Evolutionary conservation across 805 yeast genomes (phyloP).

Genomic region (Nakazawaea populi): DNA sequence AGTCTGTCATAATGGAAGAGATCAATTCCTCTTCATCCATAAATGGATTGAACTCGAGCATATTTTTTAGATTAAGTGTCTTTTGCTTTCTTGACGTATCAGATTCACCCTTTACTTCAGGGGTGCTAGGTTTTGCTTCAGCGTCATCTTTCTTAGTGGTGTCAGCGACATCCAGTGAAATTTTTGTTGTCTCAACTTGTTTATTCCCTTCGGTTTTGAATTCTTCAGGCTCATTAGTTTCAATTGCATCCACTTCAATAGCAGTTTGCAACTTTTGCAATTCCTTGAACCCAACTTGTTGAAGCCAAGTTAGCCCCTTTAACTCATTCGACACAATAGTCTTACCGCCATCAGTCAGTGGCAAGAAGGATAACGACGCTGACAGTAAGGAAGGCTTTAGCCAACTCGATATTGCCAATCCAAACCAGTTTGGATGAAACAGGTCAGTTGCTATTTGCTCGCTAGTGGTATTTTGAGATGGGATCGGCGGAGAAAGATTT

Average conservation of each 20-base stretch:
- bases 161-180: background rate
- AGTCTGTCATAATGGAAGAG: slow-evolving; percentile 1
- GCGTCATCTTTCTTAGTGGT: background rate
- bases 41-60: slow-evolving; percentile 5
- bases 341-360: slow-evolving; percentile 53
- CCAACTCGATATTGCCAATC: slow-evolving; percentile 64
- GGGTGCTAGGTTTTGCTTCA: background rate
- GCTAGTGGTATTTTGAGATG: slow-evolving; percentile 14
- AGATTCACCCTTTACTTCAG: background rate
- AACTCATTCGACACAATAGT: slow-evolving; percentile 46
- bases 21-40: slow-evolving; percentile 5
- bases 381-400: slow-evolving; percentile 39
- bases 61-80: slow-evolving; percentile 2
- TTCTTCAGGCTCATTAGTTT: background rate
- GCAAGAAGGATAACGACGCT: slow-evolving; percentile 55
- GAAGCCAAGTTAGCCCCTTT: slow-evolving; percentile 48
- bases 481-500: slow-evolving; percentile 37
- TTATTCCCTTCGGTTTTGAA: background rate
- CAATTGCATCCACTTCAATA: background rate
- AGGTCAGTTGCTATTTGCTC: slow-evolving; percentile 49
- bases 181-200: background rate
- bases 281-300: slow-evolving; percentile 43
- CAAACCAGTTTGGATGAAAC: slow-evolving; percentile 59
- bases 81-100: background rate
- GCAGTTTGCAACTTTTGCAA: slow-evolving; percentile 16